A percentile compares a stretch with the other conserved stretches of the same genome.
Conservation (phyloP, 1,284 basidiomycete species). For the Ceratobasidium sp. region DNA sequence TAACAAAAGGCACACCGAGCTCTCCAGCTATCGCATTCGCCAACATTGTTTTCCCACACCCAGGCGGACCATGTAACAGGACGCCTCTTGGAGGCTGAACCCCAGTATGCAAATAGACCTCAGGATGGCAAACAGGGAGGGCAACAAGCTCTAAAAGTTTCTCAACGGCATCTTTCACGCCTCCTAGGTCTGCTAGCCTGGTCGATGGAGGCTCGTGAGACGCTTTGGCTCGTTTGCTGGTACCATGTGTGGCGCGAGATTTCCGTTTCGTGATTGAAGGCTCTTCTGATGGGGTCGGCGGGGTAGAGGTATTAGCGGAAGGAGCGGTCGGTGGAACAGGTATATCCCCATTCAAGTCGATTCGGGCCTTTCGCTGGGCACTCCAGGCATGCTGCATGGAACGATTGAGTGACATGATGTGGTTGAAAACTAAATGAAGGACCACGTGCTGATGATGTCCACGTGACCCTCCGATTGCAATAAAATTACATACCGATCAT, state of each 20-base stretch:
- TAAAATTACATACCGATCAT: too few species aligned
- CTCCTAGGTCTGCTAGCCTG: conserved; percentile 85
- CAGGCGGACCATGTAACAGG: conserved; percentile 92
- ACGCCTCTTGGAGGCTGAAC: conserved; percentile 95
- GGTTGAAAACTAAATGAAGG: too few species aligned
- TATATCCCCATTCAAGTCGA: conserved; percentile 65
- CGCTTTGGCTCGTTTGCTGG: conserved; percentile 64
- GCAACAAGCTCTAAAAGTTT: conserved; percentile 95
- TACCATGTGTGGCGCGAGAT: conserved; percentile 54
- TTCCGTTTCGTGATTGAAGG: conserved; percentile 61
- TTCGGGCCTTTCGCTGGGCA: conserved; percentile 61
- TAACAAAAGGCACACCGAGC: conserved; percentile 90
- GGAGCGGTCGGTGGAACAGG: conserved; percentile 43
- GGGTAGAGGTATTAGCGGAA: conserved; percentile 46
- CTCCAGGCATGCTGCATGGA: conserved; percentile 81
- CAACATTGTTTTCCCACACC: conserved; percentile 93
- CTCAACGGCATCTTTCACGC: conserved; percentile 84
- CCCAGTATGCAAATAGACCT: conserved; percentile 92
- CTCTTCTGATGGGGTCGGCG: conserved; percentile 43
- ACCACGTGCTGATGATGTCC: too few species aligned
- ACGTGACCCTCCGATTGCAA: too few species aligned
- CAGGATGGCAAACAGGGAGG: conserved; percentile 93
- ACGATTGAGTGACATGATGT: conserved; percentile 59
- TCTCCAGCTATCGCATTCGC: conserved; percentile 95
- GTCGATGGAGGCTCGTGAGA: conserved; percentile 67